A percentile compares a stretch with the other conserved stretches of the same genome.
These are phyloP conservation scores for Dryas alaskensis DNA, from an alignment of 306 rosid species.

Conservation along the genomic window DNA sequence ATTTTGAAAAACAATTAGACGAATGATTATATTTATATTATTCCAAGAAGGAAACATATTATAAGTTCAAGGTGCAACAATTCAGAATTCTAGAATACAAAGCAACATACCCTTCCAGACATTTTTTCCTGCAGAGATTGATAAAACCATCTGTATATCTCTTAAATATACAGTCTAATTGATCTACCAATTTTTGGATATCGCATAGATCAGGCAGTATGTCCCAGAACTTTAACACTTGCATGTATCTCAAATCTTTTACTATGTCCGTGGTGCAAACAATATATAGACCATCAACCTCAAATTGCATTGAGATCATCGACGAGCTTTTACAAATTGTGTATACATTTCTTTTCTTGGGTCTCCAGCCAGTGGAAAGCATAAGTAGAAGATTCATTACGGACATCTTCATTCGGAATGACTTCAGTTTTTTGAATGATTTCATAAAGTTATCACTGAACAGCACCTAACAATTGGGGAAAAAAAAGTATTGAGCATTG, in stretches of 20 bases:
- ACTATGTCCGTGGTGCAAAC: slow-evolving; percentile 49
- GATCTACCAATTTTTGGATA: slow-evolving; percentile 43
- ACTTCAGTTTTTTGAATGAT: slow-evolving; percentile 48
- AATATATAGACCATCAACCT: slow-evolving; percentile 48
- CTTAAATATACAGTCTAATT: slow-evolving; percentile 50
- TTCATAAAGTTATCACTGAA: slow-evolving; percentile 66
- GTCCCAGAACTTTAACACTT: slow-evolving; percentile 75
- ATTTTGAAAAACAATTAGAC: neutral
- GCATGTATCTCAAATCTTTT: slow-evolving; percentile 38
- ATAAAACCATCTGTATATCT: slow-evolving; percentile 51
- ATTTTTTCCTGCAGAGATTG: slow-evolving; percentile 46
- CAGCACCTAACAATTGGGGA: slow-evolving; percentile 37
- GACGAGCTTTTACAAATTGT: slow-evolving; percentile 42
- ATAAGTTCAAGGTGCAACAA: neutral
- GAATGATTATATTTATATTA: neutral
- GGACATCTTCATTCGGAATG: slow-evolving; percentile 33
- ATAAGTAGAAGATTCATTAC: slow-evolving; percentile 48
- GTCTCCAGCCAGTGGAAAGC: slow-evolving; percentile 73
- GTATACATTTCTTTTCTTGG: slow-evolving; percentile 34
- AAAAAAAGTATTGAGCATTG: neutral
- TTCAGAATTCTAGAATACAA: slow-evolving; percentile 5
- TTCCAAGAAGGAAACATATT: neutral
- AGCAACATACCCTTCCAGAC: slow-evolving; percentile 45
- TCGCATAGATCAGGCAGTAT: slow-evolving; percentile 40
- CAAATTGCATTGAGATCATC: slow-evolving; percentile 45